These are phyloP conservation scores for Botrytis pseudocinerea DNA, from an alignment of 2,329 filamentous ascomycete species.

Conservation along the genomic window DNA sequence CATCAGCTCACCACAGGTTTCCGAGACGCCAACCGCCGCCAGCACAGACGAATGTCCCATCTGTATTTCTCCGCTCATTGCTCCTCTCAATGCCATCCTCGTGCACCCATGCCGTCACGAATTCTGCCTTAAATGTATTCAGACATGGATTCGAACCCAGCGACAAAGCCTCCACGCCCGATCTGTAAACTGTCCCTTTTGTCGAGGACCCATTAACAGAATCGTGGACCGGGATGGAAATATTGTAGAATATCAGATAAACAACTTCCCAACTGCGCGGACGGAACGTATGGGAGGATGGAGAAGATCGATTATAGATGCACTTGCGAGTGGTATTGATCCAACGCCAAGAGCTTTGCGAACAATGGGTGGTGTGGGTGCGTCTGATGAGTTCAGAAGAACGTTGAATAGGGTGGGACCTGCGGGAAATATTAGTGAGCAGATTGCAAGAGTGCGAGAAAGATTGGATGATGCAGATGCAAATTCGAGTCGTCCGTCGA, in stretches of 20 bases:
- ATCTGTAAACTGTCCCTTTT: background rate
- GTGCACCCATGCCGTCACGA: background rate
- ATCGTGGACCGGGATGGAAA: background rate
- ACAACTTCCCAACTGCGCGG: background rate
- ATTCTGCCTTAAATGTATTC: constrained; percentile 2
- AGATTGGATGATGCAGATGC: background rate
- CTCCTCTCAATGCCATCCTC: background rate
- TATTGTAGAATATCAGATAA: background rate
- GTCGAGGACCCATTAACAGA: background rate
- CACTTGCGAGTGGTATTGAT: background rate
- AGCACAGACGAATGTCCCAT: background rate
- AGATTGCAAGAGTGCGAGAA: background rate
- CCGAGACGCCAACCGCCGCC: background rate
- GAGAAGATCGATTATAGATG: background rate
- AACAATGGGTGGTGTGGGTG: background rate
- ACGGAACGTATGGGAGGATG: background rate
- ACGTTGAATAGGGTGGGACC: background rate
- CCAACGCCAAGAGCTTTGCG: background rate
- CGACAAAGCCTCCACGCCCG: background rate
- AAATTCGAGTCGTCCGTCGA: background rate
- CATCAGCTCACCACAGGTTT: background rate
- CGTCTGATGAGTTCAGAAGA: background rate
- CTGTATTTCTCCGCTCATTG: background rate
- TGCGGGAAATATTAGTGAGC: background rate
- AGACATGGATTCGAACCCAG: background rate